Base-by-base conservation (phyloP, 1,284 basidiomycete genomes). In the Ceratorhiza oryzae-sativae region DNA sequence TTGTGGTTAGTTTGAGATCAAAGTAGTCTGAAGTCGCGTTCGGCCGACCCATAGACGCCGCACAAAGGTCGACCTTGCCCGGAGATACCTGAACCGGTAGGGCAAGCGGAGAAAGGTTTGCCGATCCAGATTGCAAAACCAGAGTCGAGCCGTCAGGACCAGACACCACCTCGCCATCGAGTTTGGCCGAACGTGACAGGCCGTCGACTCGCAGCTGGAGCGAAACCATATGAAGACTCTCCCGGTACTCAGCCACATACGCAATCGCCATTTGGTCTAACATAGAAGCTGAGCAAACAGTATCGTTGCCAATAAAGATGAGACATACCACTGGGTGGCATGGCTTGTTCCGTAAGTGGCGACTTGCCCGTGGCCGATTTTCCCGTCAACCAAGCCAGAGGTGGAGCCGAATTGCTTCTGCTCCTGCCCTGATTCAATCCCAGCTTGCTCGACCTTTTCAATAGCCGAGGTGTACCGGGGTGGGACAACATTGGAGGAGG, bases 191-290 rank as follows among this genome's bases (percentile, higher is more conserved):
- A 0, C 84, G 80, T 0, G 80, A 81, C 12, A 82, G 79, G 3
- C 85, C 85, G 27, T 77, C 74, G 60, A 80, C 75, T 72, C 81
- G 76, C 20, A 80, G 73, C 78, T 93, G 92, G 8, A 92, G 85
- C 46, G 93, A 83, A 23, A 94, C 84, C 71, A 90, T 88, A 23
- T 88, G 87, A 0, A 95, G 84, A 68, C 87, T 91, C 77, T 94
- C 92, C 78, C 95, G 92, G 77, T 92, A 86, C 79, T 95, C 94
- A 2, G 92, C 92, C 36, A 95, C 85, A 77, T 92, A 94, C 18
- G 83, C 80, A 12, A 92, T 83, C 51, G 89, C 85, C 49, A 92
- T 84, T 75, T 79, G 81, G 81, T 61, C 53, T 63, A 34, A 71
- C n/a, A n/a, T 78, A 25, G 79, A 79, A 18, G 76, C 77, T 36